Evolutionary conservation across 192 early-diverging fungal species (phyloP).

Genomic region (Diversispora eburnea): DNA sequence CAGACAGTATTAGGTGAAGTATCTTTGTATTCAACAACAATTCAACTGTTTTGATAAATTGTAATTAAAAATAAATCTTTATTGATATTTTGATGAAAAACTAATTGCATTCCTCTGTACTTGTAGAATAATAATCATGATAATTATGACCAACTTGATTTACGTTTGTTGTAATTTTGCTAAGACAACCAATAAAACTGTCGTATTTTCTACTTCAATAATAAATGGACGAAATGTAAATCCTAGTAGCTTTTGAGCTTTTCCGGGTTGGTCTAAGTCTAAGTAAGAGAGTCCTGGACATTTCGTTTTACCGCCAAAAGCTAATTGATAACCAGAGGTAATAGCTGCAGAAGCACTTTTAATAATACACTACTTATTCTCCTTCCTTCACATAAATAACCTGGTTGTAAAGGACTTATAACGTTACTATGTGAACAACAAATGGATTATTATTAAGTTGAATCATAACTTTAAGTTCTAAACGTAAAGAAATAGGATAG

Average conservation of each 20-base stretch:
- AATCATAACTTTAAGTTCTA: neutral
- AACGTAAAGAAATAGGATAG: neutral
- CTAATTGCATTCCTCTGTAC: neutral
- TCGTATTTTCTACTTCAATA: neutral
- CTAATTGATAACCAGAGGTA: neutral
- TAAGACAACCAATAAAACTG: neutral
- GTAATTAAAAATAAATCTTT: neutral
- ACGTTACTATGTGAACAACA: neutral
- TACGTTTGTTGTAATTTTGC: constrained; percentile 7
- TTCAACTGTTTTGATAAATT: neutral
- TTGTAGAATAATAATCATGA: neutral
- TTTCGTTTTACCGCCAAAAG: neutral
- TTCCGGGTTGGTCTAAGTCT: neutral
- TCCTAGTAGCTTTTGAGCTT: neutral
- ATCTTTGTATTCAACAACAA: neutral
- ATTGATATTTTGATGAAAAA: neutral
- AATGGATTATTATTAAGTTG: neutral
- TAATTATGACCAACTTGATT: neutral
- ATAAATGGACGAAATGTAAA: neutral
- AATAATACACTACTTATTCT: neutral
- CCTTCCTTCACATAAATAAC: neutral
- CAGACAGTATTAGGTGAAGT: neutral
- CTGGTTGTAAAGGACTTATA: neutral
- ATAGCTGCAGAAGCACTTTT: neutral
- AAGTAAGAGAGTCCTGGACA: neutral